Evolutionary conservation across 192 early-diverging fungal genomes (phyloP), one percentile per base, ranked within the genome.

Genomic region (Coemansia asiatica): DNA sequence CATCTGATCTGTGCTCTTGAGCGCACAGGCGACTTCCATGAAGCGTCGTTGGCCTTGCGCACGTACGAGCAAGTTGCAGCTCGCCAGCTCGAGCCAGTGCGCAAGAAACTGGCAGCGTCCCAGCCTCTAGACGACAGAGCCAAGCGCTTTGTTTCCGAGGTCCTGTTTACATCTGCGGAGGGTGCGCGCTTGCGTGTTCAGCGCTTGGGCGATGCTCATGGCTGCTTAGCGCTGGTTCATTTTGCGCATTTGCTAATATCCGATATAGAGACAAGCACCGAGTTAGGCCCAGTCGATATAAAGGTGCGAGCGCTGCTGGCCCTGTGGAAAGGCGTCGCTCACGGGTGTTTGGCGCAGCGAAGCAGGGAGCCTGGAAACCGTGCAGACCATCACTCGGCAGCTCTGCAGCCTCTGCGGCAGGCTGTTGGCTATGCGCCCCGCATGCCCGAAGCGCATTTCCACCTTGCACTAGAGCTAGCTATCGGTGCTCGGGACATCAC

Each of bases 381-480:
- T 49, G 83, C 85, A 12, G 76, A 81, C 27, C 82, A 88, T 61
- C 89, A 90, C 60, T 72, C 72, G 23, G 83, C 81, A 10, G 87
- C 91, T 6, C 56, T 89, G 13, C 64, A 82, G 25, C 76, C 78
- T 9, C 75, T 91, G 2, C 72, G 71, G 9, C 69, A 79, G 28
- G 83, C 91, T 12, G 77, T 80, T 4, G 73, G 83, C 26, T 68
- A 85, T 28, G 69, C 75, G 31, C 82, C 90, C 1, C 66, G 76
- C 7, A 56, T 66, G 23, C 83, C 83, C 59, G 88, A 91, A 18
- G 68, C 83, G 1, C 83, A 88, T 38, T 91, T 90, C 63, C 84
- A 88, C 38, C 77, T 90, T 22, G 88, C 88, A 0, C 76, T 88
- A 2, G 89, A 91, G 78, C 84, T 85, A 29, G 90, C 90, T 6